Conservation (phyloP, 2,329 filamentous ascomycete genomes). For the Dendryphion nanum region DNA sequence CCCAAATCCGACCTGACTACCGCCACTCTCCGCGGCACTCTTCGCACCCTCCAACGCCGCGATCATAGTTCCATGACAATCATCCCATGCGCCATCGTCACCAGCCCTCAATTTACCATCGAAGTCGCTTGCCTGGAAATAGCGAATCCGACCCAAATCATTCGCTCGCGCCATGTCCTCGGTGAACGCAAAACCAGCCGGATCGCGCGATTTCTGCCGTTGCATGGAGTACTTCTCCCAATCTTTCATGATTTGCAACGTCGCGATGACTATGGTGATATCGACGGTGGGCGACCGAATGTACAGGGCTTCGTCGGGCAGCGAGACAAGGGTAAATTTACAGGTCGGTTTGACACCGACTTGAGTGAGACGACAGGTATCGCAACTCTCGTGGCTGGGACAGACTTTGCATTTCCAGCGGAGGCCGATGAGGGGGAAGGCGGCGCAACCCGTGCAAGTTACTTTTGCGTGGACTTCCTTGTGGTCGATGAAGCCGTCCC, state of each 20-base stretch:
- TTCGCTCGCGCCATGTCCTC: slow-evolving; percentile 20
- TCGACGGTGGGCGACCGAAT: slow-evolving; percentile 25
- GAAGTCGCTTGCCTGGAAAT: slow-evolving; percentile 25
- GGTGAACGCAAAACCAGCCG: slow-evolving; percentile 16
- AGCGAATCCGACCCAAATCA: slow-evolving; percentile 21
- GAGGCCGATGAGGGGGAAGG: slow-evolving; percentile 20
- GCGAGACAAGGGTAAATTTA: slow-evolving; percentile 17
- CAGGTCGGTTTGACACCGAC: slow-evolving; percentile 16
- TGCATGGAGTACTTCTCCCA: slow-evolving; percentile 30
- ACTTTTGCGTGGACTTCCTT: slow-evolving; percentile 14
- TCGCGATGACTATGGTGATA: slow-evolving; percentile 26
- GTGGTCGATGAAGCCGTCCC: slow-evolving; percentile 26
- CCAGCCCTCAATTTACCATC: too few species aligned
- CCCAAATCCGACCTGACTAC: slow-evolving; percentile 2
- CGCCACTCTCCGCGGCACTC: not conserved
- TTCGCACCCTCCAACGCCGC: not conserved
- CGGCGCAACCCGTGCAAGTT: slow-evolving; percentile 19
- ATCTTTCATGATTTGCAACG: slow-evolving; percentile 33
- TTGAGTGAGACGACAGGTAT: slow-evolving; percentile 12
- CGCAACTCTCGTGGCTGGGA: slow-evolving; percentile 24
- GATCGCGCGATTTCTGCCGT: slow-evolving; percentile 17
- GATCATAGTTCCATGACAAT: too few species aligned
- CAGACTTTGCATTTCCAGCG: slow-evolving; percentile 27
- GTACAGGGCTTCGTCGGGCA: slow-evolving; percentile 29
- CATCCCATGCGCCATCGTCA: too few species aligned